Base-by-base conservation (phyloP, 1,284 basidiomycete species). In the Singerocomus rubriflavus region DNA sequence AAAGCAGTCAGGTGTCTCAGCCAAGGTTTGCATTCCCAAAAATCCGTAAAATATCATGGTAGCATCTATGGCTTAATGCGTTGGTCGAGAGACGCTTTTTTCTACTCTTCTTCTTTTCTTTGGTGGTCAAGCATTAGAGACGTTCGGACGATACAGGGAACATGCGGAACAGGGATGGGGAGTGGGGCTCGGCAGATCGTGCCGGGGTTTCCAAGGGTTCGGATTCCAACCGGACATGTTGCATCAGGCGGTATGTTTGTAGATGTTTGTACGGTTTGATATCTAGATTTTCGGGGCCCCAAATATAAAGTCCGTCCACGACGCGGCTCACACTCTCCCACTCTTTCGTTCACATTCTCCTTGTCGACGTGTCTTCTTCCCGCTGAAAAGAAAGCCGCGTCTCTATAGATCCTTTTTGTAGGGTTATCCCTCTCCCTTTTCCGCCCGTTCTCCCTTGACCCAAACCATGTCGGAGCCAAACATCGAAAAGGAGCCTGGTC, bases 401-500 rank as follows among this genome's bases (percentile, higher is more conserved):
- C 49, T 49, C 60, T 63, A 57, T 65, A 67, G 65, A 65, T 44
- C 37, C n/a, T 6, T 12, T 63, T 58, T 61, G 51, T 62, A 65
- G 68, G 67, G 66, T 36, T 51, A 44, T 10, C 46, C 51, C 46
- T 25, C 30, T 43, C 37, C 43, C 40, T 30, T 43, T 17, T 49
- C 41, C 35, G 38, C 46, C 30, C 49, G 32, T 53, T 41, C 33
- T 14, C 30, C 31, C 35, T 33, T 21, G 29, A 10, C 42, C 44
- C 26, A 13, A 37, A n/a, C 42, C 54, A 74, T 75, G 72, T 71
- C 72, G 52, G 68, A 67, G 49, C 66, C 68, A 44, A 73, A 75
- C 71, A 71, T 77, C 60, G 79, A 80, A 73, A 84, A 84, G 75
- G 82, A 79, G 73, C 78, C 81, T 34, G 81, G 81, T 48, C 80